Conservation (phyloP, 2,329 filamentous ascomycete species). For the Penicillium vulpinum region DNA sequence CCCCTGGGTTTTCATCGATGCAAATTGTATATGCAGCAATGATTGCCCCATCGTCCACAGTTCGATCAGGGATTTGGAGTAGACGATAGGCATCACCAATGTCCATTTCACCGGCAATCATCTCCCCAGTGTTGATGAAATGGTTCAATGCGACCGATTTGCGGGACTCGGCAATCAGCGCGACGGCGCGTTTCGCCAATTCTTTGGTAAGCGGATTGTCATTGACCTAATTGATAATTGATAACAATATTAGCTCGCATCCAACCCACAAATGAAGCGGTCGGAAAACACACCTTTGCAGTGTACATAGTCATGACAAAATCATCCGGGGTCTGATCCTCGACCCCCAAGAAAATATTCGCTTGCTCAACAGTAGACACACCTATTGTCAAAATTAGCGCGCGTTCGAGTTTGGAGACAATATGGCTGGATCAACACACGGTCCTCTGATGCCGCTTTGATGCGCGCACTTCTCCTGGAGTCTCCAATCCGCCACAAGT, state of each 20-base stretch:
- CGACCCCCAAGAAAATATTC: slow-evolving; percentile 60
- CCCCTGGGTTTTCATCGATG: slow-evolving; percentile 48
- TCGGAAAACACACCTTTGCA: slow-evolving; percentile 50
- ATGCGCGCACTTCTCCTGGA: slow-evolving; percentile 60
- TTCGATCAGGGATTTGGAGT: slow-evolving; percentile 55
- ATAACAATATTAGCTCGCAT: slow-evolving; percentile 5
- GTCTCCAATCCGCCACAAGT: slow-evolving; percentile 61
- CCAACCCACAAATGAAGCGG: neutral
- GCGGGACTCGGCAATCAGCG: slow-evolving; percentile 59
- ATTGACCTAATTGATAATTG: slow-evolving; percentile 44
- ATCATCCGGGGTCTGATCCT: slow-evolving; percentile 54
- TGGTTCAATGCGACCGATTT: slow-evolving; percentile 56
- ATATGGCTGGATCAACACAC: slow-evolving; percentile 31
- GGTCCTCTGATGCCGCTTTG: slow-evolving; percentile 58
- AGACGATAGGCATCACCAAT: slow-evolving; percentile 54
- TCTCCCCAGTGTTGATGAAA: slow-evolving; percentile 55
- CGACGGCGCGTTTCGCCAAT: slow-evolving; percentile 56
- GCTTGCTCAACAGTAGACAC: slow-evolving; percentile 66
- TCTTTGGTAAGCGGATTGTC: slow-evolving; percentile 54
- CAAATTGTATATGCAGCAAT: slow-evolving; percentile 51
- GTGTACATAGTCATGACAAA: slow-evolving; percentile 59
- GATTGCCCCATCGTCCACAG: slow-evolving; percentile 53
- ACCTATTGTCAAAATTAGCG: slow-evolving; percentile 31
- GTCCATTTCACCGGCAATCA: slow-evolving; percentile 55
- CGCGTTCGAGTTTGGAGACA: neutral